A percentile compares a stretch with the other conserved stretches of the same genome.
phyloP scores from a whole-genome alignment of 352 stramenopile species.

The Phytophthora kernoviae region DNA sequence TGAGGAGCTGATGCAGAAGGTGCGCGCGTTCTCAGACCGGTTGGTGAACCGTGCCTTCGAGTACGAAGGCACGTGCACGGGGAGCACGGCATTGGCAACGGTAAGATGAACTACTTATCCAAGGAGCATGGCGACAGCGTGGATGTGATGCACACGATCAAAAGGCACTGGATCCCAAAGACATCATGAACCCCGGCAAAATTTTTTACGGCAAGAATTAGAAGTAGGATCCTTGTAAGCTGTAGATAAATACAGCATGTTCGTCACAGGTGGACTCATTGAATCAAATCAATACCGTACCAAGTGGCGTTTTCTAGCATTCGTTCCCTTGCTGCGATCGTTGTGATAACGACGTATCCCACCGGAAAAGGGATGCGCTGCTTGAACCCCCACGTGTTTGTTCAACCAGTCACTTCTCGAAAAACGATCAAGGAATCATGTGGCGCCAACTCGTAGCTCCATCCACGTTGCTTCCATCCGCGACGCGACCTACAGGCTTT shows the following conservation, averaged over 20 bases:
- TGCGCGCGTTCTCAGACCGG: conserved; percentile 89
- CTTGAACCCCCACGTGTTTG: not conserved
- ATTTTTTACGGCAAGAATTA: conserved; percentile 80
- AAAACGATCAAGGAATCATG: conserved; percentile 7
- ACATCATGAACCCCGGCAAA: conserved; percentile 98
- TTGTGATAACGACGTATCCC: conserved; percentile 1
- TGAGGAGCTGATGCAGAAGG: conserved; percentile 80
- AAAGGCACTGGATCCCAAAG: conserved; percentile 94
- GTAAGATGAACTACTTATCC: conserved; percentile 93
- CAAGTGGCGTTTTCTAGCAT: not conserved
- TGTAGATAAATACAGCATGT: not conserved
- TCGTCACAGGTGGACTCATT: not conserved
- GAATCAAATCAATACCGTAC: not conserved
- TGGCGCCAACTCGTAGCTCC: conserved; percentile 11
- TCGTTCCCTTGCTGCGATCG: no score
- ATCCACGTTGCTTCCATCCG: not conserved
- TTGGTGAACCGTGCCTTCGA: conserved; percentile 84
- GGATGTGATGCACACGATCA: conserved; percentile 94
- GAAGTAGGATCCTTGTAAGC: conserved; percentile 10
- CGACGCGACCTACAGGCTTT: not conserved
- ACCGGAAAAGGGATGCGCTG: conserved; percentile 6
- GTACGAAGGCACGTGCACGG: conserved; percentile 97
- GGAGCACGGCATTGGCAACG: conserved; percentile 97
- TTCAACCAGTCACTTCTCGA: conserved; percentile 28
- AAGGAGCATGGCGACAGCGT: conserved; percentile 93